Evolutionary conservation across 306 rosid species (phyloP), one percentile per base, ranked within the genome.

Genomic region (Lathyrus aphaca): DNA sequence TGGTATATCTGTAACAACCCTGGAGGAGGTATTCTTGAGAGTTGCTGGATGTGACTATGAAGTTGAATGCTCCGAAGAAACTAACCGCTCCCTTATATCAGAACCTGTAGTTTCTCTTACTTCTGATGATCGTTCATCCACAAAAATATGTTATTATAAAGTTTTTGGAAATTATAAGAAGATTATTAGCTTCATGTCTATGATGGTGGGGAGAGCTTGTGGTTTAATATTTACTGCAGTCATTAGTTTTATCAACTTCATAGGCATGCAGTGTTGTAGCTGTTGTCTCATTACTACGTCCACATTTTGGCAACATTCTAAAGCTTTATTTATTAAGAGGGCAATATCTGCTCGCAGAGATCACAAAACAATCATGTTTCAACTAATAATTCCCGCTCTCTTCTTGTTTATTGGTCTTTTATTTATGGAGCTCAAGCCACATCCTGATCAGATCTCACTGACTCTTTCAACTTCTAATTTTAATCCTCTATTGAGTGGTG

Each of bases 1-100:
- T 64, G 98, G 98, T 71, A 93, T 93, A 77, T 93, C 98, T 35
- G 97, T 93, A 58, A 93, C 98, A 70, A 93, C 98, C 79, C 83
- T 93, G 58, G 98, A 93, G 86, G 98, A 93, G 87, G 98, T 90
- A 62, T 93, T 93, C 80, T 72, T 93, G 78, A 87, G 90, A 81
- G 98, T 93, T 84, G 97, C 96, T 4, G 97, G 97, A 68, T 86
- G 86, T 40, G 92, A 90, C 71, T 82, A 79, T 74, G 93, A 82
- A 58, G 86, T 71, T 64, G 91, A 83, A 74, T 65, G 80, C 73
- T 72, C 79, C 49, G 88, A 85, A 76, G 86, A 74, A 66, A 74
- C 80, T 54, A 57, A 69, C n/a, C 66, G 45, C 51, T 38, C 74
- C 43, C 72, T 10, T 56, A 37, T 78, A 55, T 71, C 90, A 9